Percentiles rank a stretch among this genome's conserved stretches.
phyloP scores from a whole-genome alignment of 192 early-diverging fungal genomes.

The Globomyces pollinis-pini region DNA sequence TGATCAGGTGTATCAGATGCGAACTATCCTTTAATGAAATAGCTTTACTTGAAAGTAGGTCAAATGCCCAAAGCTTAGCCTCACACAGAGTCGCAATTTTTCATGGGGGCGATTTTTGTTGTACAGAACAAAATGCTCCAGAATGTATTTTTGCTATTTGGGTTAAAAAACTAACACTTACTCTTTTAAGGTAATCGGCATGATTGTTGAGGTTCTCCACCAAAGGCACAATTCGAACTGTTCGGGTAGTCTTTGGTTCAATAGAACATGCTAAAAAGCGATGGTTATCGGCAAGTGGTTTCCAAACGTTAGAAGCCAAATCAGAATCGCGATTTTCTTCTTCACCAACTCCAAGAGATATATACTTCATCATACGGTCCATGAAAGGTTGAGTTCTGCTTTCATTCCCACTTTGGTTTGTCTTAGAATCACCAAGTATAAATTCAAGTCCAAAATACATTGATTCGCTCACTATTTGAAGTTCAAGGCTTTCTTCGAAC shows the following conservation, averaged over 20 bases:
- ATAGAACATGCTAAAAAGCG: neutral
- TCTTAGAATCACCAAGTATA: neutral
- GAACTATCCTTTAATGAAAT: slow-evolving; percentile 23
- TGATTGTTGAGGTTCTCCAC: slow-evolving; percentile 49
- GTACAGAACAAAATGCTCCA: slow-evolving; percentile 66
- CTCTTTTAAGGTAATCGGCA: slow-evolving; percentile 51
- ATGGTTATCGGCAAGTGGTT: neutral
- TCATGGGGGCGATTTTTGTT: slow-evolving; percentile 60
- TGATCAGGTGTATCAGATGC: slow-evolving; percentile 63
- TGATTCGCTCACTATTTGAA: slow-evolving; percentile 63
- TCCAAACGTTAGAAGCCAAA: neutral
- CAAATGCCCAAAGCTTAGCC: slow-evolving; percentile 62
- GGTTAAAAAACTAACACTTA: slow-evolving; percentile 17
- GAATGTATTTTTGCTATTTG: slow-evolving; percentile 66
- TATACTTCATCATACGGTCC: neutral
- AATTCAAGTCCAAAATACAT: slow-evolving; percentile 63
- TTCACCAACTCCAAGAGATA: slow-evolving; percentile 2
- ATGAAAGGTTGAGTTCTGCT: neutral
- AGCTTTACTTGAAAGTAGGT: slow-evolving; percentile 60
- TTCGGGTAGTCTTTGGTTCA: slow-evolving; percentile 10
- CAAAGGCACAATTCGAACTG: slow-evolving; percentile 44
- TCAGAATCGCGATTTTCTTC: neutral
- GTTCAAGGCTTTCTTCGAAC: slow-evolving; percentile 46
- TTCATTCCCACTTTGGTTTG: neutral
- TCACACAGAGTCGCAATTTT: slow-evolving; percentile 55